phyloP scores from a whole-genome alignment of 2,329 filamentous ascomycete genomes.

The Colletotrichum cuscutae region DNA sequence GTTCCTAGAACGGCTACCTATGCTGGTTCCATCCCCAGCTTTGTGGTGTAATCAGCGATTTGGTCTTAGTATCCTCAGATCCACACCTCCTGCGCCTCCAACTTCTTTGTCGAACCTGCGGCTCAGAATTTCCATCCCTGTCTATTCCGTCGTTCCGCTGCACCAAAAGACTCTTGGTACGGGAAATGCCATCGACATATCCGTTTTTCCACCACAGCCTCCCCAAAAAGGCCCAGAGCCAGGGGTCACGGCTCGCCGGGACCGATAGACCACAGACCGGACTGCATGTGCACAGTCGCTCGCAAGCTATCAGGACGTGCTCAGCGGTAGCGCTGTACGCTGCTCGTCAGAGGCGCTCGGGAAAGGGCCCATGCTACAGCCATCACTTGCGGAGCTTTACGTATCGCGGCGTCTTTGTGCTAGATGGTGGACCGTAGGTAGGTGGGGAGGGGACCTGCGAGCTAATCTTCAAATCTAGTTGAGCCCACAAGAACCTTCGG shows the following conservation, averaged over 20 bases:
- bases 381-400: neutral
- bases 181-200: neutral
- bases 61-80: neutral
- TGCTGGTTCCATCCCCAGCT: neutral
- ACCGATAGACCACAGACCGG: conserved; percentile 11
- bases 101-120: neutral
- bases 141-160: neutral
- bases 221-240: neutral
- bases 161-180: neutral
- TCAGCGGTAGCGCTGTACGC: neutral
- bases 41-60: neutral
- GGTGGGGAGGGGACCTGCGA: neutral
- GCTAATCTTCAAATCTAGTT: neutral
- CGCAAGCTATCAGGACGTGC: neutral
- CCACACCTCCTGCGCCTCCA: neutral
- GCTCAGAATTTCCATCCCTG: neutral
- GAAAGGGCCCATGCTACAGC: conserved; percentile 1
- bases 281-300: conserved; percentile 3
- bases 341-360: neutral
- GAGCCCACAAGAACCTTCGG: too few species aligned
- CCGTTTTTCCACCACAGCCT: neutral
- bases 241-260: conserved; percentile 1
- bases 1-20: neutral
- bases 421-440: neutral
- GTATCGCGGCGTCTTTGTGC: neutral